Percentiles rank a stretch among this genome's conserved stretches.
phyloP scores from a whole-genome alignment of 1,139 yeast species.

The Hyphopichia buzzinii region DNA sequence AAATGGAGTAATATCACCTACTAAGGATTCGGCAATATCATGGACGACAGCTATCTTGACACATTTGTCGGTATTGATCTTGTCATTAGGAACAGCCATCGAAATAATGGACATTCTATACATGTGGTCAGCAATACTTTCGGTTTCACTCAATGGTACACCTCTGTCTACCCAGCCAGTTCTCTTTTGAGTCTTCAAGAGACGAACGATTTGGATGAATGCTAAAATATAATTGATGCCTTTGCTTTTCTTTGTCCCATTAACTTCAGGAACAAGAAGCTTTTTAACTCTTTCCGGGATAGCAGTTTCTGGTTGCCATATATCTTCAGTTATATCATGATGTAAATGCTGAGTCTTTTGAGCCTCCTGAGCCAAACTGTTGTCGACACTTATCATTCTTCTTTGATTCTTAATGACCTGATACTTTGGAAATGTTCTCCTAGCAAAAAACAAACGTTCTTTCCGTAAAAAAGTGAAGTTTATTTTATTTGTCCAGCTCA shows the following conservation, averaged over 20 bases:
- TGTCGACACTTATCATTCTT: not conserved
- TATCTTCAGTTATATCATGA: conserved; percentile 12
- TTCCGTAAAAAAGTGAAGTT: not conserved
- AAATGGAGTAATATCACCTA: conserved; percentile 92
- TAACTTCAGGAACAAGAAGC: conserved; percentile 29
- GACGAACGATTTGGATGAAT: conserved; percentile 73
- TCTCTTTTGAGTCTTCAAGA: conserved; percentile 76
- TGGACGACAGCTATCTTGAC: conserved; percentile 86
- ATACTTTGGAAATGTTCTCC: not conserved
- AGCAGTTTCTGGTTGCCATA: conserved; percentile 61
- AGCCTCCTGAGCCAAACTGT: conserved; percentile 2
- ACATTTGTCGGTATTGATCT: conserved; percentile 52
- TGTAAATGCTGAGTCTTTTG: conserved; percentile 1
- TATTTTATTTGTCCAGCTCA: not conserved
- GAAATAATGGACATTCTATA: conserved; percentile 89
- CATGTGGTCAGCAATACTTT: conserved; percentile 94
- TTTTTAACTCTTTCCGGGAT: conserved; percentile 52
- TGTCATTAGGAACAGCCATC: conserved; percentile 57
- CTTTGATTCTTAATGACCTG: not conserved
- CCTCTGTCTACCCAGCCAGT: conserved; percentile 93
- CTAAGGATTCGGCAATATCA: conserved; percentile 91
- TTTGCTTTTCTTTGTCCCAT: conserved; percentile 10
- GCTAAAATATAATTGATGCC: conserved; percentile 55
- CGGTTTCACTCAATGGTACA: conserved; percentile 49
- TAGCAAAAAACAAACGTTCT: not conserved